Base-by-base conservation (phyloP, 2,329 filamentous ascomycete genomes). In the Xenoacremonium recifei region DNA sequence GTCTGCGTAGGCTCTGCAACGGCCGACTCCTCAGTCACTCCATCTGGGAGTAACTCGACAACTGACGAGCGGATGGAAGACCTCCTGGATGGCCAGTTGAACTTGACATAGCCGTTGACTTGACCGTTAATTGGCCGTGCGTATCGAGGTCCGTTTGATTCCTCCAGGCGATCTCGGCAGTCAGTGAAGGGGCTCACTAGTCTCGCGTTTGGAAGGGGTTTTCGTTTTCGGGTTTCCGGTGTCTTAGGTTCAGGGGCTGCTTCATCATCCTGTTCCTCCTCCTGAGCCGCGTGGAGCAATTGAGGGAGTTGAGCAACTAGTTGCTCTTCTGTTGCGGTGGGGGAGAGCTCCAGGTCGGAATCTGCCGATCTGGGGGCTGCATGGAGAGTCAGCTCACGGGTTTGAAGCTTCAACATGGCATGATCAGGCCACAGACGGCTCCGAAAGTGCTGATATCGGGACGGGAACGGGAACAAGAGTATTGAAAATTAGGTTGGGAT, bases 101-200 rank as follows among this genome's bases (percentile, higher is more conserved):
- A 65, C 39, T 68, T 68, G 42, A 68, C 58, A 45, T 68, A 68
- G 3, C 64, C 63, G 36, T 68, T 67, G 21, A 68, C 62, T 32
- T 55, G 55, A 13, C 65, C 65, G 30, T 63, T 59, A 3, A 48
- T 25, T 1, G 65, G 65, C 5, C 64, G 58, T 30, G 32, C 10
- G 39, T 61, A 67, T 2, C 51, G 58, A 32, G 53, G 58, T 4
- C 36, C 20, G 4, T 35, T 21, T 2, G 45, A 48, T 16, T 50
- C 41, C 16, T 58, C 53, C 35, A 67, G 58, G 3, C 51, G 57
- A 11, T 59, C 62, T 20, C 61, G 35, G 16, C 50, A 57, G 19
- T 64, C 61, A 21, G 49, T 53, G 40, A 68, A 68, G 2, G 65
- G 65, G 38, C 61, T 68, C 20, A 49, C 35, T 16, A 61, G 43